Base-by-base conservation (phyloP, 2,329 filamentous ascomycete species). In the Clarireedia homoeocarpa region DNA sequence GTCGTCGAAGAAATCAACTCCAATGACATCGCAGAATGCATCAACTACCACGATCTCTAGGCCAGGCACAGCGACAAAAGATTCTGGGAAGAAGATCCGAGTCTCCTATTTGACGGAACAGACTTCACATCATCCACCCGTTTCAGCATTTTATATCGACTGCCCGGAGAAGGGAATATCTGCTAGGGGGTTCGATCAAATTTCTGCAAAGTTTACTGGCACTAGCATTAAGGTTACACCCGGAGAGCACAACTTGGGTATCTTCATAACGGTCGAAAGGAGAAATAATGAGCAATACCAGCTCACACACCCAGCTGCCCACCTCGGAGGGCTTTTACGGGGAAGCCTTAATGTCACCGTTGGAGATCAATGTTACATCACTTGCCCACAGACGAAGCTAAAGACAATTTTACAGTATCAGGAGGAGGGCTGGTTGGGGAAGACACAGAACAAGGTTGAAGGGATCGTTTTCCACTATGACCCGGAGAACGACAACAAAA, bases 81-180 rank as follows among this genome's bases (percentile, higher is more conserved):
- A 69, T 69, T 56, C 79, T 77, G 27, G 80, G 92, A 66, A 88
- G 61, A 70, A 71, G 58, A 80, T 96, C 64, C 88, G 86, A 64
- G 83, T 99, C 64, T 96, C 91, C 9, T 99, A 95, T 70, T 79
- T 99, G 59, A 97, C 94, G 26, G 94, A 99, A 73, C 94, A 99
- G 74, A 99, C 94, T 7, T 96, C 91, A 6, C 94, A 99, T 67
- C 94, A 99, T 72, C 94, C 94, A 36, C 94, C 94, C 9, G 92
- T 99, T 62, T 97, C 92, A 64, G 94, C 94, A 14, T 99, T 95
- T 72, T 92, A 89, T 71, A 85, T 96, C 61, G 86, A 91, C 68
- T 99, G 94, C 69, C 91, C 91, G 0, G 88, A 95, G 63, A 91
- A 90, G 69, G 94, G 92, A 27, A 81, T 99, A 62, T 84, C 83